Evolutionary conservation across 306 rosid species (phyloP), one percentile per base, ranked within the genome.

Genomic region (Cicer judaicum): DNA sequence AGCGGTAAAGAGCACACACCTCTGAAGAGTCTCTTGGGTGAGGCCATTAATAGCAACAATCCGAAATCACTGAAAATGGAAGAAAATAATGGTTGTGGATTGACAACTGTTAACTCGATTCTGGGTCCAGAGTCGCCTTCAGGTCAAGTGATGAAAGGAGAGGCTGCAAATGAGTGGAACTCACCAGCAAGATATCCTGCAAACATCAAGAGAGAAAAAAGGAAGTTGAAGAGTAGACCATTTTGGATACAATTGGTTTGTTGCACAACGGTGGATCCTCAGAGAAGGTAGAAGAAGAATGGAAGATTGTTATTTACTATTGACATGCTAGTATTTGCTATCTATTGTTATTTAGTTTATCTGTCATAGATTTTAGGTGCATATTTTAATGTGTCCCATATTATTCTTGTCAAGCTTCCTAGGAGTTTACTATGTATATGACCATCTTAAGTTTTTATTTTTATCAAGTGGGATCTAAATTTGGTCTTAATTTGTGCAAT

Each of bases 181-280:
- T 93, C 98, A 19, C 97, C 97, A 0, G 94, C 96, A 64, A 86
- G 91, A 81, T 89, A 87, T 76, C 94, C 87, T 72, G 80, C 89
- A 18, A 91, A 85, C 39, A 84, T 84, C 21, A 88, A 87, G 87
- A 84, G 86, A 71, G 99, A 85, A 5, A 94, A 89, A 86, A 87
- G 86, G 78, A 92, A 89, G 76, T 82, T 73, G 49, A 92, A 88
- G 87, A 83, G 86, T 63, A 91, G 84, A 84, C 92, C 96, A 49
- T 92, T 80, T 68, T 93, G 98, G 98, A 87, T 75, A 42, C 99
- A 88, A 41, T 84, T 91, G 73, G 89, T 90, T 42, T 94, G 97
- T 80, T 94, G 97, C 88, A 67, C 94, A 13, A 77, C 96, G 7
- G 89, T 86, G 34, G 87, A 89, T 81, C 89, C 85, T 79, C 78